These are phyloP conservation scores for Aspergillus glaucus DNA, from an alignment of 2,329 filamentous ascomycete genomes.

Conservation along the genomic window DNA sequence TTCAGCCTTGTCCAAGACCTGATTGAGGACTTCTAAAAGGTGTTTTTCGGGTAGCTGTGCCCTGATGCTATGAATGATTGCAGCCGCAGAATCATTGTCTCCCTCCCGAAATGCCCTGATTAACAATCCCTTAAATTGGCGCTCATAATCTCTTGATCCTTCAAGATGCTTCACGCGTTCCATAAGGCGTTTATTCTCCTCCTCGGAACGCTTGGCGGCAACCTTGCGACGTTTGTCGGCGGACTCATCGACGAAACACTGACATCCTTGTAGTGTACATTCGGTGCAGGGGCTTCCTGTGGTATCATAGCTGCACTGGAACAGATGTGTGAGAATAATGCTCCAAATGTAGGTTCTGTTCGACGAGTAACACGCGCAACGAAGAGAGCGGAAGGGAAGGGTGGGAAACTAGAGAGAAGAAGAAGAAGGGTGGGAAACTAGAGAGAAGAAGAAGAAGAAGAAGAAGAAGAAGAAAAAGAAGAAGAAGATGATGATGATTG, in stretches of 20 bases:
- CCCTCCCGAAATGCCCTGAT: constrained; percentile 1
- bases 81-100: constrained; percentile 1
- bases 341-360: neutral
- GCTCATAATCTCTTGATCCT: neutral
- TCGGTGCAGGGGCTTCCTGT: constrained; percentile 26
- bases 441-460: neutral
- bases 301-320: constrained; percentile 23
- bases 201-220: constrained; percentile 21
- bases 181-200: constrained; percentile 10
- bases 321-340: neutral
- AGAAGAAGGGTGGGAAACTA: neutral
- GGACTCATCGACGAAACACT: constrained; percentile 28
- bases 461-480: neutral
- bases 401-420: neutral
- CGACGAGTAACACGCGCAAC: constrained; percentile 6
- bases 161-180: neutral
- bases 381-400: neutral
- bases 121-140: constrained; percentile 3
- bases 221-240: constrained; percentile 34
- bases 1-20: no score
- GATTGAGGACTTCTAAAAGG: no score
- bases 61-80: constrained; percentile 1
- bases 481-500: neutral
- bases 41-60: neutral
- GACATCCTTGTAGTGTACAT: constrained; percentile 26